Evolutionary conservation across 305 asterid species (phyloP).

Genomic region (Rubia peregrina): DNA sequence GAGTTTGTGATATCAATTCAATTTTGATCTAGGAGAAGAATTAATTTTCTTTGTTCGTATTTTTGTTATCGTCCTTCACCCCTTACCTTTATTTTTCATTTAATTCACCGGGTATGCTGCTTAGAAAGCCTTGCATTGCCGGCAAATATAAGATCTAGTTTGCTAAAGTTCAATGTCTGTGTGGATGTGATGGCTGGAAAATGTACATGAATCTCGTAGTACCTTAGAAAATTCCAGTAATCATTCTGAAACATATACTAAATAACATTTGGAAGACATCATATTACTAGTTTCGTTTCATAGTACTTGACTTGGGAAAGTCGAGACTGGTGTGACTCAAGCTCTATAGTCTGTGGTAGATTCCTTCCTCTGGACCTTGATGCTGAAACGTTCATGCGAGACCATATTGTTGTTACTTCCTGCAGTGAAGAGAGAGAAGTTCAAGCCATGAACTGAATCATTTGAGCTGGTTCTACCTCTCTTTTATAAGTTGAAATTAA

Average conservation of each 20-base stretch:
- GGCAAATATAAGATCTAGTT: not conserved
- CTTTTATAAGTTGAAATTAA: not conserved
- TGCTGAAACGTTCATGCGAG: not conserved
- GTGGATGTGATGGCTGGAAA: not conserved
- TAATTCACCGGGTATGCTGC: not conserved
- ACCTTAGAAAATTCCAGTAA: not conserved
- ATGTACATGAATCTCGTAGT: not conserved
- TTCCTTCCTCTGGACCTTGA: not conserved
- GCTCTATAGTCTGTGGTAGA: not conserved
- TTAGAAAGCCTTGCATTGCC: not conserved
- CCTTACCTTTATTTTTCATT: not conserved
- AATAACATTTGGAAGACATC: not conserved
- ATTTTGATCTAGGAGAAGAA: not conserved
- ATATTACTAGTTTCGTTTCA: constrained; percentile 5
- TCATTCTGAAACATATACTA: not conserved
- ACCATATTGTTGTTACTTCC: not conserved
- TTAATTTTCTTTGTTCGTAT: not conserved
- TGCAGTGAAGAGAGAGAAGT: not conserved
- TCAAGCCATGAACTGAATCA: not conserved
- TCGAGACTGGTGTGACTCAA: not conserved
- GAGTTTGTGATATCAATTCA: not conserved
- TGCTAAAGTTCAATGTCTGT: not conserved
- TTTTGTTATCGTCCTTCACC: not conserved
- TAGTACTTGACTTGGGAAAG: not conserved
- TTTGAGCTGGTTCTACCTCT: not conserved